Conservation (phyloP, 805 yeast species). For the Starmerella potacharoeniae region DNA sequence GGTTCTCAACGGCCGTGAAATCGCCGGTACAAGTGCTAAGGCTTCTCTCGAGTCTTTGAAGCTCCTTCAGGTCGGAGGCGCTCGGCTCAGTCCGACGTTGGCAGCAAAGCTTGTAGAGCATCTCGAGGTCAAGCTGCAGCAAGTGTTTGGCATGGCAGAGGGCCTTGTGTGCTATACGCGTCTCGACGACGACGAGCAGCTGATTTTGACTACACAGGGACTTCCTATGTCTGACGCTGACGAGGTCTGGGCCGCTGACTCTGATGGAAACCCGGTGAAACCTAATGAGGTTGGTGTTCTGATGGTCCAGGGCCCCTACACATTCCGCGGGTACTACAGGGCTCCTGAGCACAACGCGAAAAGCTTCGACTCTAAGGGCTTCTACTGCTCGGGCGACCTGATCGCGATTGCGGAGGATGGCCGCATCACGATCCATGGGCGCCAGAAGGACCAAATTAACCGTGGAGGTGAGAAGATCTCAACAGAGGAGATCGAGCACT, state of each 20-base stretch:
- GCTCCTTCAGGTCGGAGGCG: conserved; percentile 15
- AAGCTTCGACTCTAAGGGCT: conserved; percentile 12
- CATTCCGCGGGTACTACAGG: conserved; percentile 17
- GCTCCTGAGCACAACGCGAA: conserved; percentile 15
- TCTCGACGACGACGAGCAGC: conserved; percentile 7
- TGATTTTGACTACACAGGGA: conserved; percentile 13
- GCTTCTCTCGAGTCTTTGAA: conserved; percentile 3
- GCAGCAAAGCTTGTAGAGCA: conserved; percentile 10
- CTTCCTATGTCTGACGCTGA: conserved; percentile 14
- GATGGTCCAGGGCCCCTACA: conserved; percentile 17
- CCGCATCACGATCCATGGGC: conserved; percentile 15
- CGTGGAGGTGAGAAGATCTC: conserved; percentile 17
- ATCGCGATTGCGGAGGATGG: conserved; percentile 11
- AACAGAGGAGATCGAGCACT: conserved; percentile 15
- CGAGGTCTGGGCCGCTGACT: conserved; percentile 15
- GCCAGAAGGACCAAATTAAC: conserved; percentile 18
- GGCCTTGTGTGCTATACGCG: conserved; percentile 17
- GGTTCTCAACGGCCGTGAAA: neutral
- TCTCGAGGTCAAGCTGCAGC: conserved; percentile 11
- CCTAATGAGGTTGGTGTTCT: conserved; percentile 12
- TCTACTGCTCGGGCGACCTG: conserved; percentile 17
- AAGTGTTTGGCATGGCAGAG: conserved; percentile 19
- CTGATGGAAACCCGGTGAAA: conserved; percentile 5
- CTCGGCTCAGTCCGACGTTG: conserved; percentile 15
- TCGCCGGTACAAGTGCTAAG: neutral